Conservation (phyloP, 768 basidiomycete species). For the Kwoniella sp. region DNA sequence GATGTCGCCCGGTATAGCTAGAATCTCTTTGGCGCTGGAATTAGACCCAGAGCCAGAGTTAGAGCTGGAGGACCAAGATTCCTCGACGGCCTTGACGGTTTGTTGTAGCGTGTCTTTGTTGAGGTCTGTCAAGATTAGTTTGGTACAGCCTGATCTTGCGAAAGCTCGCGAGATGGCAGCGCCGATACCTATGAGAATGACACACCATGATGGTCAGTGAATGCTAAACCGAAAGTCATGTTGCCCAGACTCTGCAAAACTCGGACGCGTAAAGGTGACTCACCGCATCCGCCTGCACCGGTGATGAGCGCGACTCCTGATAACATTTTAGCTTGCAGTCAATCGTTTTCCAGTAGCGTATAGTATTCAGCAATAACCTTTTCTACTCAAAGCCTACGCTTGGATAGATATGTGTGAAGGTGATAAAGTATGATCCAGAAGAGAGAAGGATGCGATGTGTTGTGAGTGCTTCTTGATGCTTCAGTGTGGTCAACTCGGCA, state of each 20-base stretch:
- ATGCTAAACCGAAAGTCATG: too few species aligned
- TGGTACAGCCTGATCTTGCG: constrained; percentile 24
- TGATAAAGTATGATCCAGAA: too few species aligned
- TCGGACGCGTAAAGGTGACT: neutral
- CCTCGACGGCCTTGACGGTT: constrained; percentile 15
- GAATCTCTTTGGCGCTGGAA: constrained; percentile 1
- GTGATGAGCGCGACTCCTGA: constrained; percentile 28
- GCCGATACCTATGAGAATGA: constrained; percentile 31
- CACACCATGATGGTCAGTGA: too few species aligned
- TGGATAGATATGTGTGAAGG: too few species aligned
- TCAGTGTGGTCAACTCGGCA: neutral
- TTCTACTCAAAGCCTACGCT: too few species aligned
- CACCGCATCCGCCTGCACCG: constrained; percentile 23
- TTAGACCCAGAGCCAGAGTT: neutral
- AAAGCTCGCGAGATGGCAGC: constrained; percentile 40
- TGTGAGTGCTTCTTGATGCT: too few species aligned
- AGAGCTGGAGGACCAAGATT: neutral
- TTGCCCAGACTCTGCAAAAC: too few species aligned
- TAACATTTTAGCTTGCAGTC: too few species aligned
- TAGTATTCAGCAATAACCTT: too few species aligned
- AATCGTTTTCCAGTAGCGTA: too few species aligned
- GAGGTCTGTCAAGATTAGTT: constrained; percentile 34
- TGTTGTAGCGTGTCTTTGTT: constrained; percentile 22
- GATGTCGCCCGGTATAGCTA: constrained; percentile 34
- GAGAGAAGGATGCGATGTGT: too few species aligned